Base-by-base conservation (phyloP, 768 basidiomycete species). In the Podaxis rugospora region DNA sequence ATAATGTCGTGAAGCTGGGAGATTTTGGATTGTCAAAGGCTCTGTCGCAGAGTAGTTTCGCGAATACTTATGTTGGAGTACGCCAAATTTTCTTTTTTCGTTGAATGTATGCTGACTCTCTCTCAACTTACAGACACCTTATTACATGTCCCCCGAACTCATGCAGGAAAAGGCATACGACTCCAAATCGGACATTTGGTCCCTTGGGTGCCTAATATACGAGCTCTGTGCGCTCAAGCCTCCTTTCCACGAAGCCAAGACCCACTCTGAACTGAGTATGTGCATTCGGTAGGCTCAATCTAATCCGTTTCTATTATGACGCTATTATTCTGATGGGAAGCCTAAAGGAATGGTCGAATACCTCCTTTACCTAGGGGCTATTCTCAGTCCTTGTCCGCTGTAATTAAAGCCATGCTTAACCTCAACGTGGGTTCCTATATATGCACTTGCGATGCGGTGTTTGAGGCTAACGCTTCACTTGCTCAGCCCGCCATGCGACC, bases 131-230 rank as follows among this genome's bases (percentile, higher is more conserved):
- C 21, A 98, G 95, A 99, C 97, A 2, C 97, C 97, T 2, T 95
- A 98, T 71, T 98, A 99, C 77, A 98, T 99, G 97, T 97, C 95
- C 1, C 97, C 97, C 0, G 96, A 99, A 72, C 82, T 98, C 36
- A 93, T 98, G 85, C 93, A 92, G 76, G 96, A 98, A 71, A 95
- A 93, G 71, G 86, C 93, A 2, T 99, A 99, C 74, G 97, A 98
- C 75, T 90, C 93, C 5, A 99, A 98, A 76, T 94, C 92, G 0
- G 97, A 99, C 69, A 98, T 99, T 51, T 99, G 97, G 97, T 95
- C 93, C 3, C 81, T 98, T 28, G 97, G 97, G 1, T 99, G 97
- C 74, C 81, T 98, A 32, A 92, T 98, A 25, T 98, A 92, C 72
- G 97, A 98, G 75, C 83, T 98, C 40, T 98, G 96, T 65, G 94